Evolutionary conservation across 257 asterid species (phyloP).

Genomic region (Scutellaria barbata): DNA sequence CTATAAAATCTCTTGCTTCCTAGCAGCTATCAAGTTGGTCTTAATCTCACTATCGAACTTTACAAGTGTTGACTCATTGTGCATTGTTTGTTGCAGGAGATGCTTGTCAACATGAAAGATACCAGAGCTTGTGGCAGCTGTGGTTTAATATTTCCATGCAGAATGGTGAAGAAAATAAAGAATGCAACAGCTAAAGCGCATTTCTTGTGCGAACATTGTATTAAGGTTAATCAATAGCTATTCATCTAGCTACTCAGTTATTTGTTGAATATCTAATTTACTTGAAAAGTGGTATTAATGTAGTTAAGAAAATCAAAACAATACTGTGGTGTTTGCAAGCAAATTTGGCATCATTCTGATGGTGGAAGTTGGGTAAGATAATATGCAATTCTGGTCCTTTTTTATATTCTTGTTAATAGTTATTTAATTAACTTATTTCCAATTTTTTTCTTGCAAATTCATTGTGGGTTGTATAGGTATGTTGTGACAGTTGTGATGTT

Average conservation of each 20-base stretch:
- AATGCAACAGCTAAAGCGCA: constrained; percentile 45
- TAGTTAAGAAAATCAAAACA: constrained; percentile 84
- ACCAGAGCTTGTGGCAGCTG: constrained; percentile 76
- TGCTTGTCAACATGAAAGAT: constrained; percentile 51
- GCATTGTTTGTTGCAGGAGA: constrained; percentile 52
- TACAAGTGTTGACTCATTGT: constrained; percentile 33
- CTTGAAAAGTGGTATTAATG: constrained; percentile 34
- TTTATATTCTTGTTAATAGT: constrained; percentile 19
- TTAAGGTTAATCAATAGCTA: constrained; percentile 58
- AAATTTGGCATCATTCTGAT: constrained; percentile 93
- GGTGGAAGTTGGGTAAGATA: constrained; percentile 95
- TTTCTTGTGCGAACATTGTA: constrained; percentile 78
- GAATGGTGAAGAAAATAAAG: constrained; percentile 71
- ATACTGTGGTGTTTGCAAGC: constrained; percentile 87
- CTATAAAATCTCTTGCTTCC: constrained; percentile 13
- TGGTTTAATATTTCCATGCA: constrained; percentile 59
- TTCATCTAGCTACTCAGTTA: constrained; percentile 21
- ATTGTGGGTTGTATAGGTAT: constrained; percentile 57
- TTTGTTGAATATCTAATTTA: constrained; percentile 32
- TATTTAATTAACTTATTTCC: constrained; percentile 6
- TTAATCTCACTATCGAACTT: constrained; percentile 20
- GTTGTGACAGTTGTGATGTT: constrained; percentile 90
- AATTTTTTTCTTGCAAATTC: constrained; percentile 26
- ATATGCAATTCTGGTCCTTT: constrained; percentile 31
- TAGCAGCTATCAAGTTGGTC: constrained; percentile 17